Percentiles rank a stretch among this genome's conserved stretches.
Evolutionary conservation across 2,329 filamentous ascomycete genomes (phyloP).

Genomic region (Fusarium ramigenum): DNA sequence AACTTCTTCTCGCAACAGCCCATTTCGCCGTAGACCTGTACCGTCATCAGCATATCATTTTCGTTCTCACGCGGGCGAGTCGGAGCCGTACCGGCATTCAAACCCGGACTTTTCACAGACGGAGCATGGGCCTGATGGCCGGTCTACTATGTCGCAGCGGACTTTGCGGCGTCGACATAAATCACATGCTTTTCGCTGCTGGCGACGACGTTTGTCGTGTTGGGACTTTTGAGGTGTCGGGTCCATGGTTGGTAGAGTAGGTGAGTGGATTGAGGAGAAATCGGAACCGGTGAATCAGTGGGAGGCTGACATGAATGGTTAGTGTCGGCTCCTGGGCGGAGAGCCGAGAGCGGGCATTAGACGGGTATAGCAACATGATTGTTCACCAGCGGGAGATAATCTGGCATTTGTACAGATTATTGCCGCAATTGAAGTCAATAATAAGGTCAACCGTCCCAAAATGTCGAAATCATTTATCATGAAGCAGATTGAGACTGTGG

Average conservation of each 20-base stretch:
- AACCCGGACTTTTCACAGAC: conserved; percentile 40
- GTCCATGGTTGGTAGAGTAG: conserved; percentile 6
- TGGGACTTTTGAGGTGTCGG: neutral
- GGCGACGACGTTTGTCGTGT: conserved; percentile 42
- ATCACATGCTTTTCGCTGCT: conserved; percentile 42
- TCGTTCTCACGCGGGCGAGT: neutral
- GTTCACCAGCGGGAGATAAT: too few species aligned
- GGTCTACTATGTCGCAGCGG: conserved; percentile 37
- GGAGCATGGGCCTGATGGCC: conserved; percentile 28
- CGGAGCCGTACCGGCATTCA: conserved; percentile 41
- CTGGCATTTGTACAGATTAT: too few species aligned
- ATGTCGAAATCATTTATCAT: too few species aligned
- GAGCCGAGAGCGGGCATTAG: neutral
- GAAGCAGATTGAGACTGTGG: too few species aligned
- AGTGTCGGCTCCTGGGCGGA: conserved; percentile 16
- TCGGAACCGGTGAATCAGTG: conserved; percentile 20
- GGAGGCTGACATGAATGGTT: neutral
- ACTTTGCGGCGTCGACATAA: conserved; percentile 41
- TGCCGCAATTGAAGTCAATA: neutral
- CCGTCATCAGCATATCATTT: neutral
- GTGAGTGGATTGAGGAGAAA: conserved; percentile 16
- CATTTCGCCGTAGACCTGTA: conserved; percentile 38
- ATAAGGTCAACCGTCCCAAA: too few species aligned
- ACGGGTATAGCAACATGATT: neutral
- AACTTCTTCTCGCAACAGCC: conserved; percentile 27